A percentile compares a stretch with the other conserved stretches of the same genome.
Conservation (phyloP, 1,284 basidiomycete species). For the Sporisorium graminicola region DNA sequence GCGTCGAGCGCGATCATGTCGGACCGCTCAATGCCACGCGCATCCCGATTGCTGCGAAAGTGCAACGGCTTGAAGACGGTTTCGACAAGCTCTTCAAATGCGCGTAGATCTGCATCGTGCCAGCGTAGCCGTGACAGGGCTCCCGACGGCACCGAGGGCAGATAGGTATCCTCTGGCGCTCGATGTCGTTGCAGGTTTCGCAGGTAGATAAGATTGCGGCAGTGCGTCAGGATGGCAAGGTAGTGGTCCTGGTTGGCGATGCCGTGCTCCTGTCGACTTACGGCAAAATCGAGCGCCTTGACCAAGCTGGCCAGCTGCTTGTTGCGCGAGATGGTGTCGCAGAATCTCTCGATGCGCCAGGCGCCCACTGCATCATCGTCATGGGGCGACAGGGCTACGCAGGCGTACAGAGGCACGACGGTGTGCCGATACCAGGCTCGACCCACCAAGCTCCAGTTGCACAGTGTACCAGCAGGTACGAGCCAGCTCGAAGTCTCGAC, state of each 20-base stretch:
- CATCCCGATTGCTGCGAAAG: conserved; percentile 29
- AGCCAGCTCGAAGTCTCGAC: conserved; percentile 34
- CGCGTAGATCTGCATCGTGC: conserved; percentile 41
- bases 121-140: conserved; percentile 30
- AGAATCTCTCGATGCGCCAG: conserved; percentile 39
- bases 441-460: conserved; percentile 29
- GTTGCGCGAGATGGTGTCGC: conserved; percentile 40
- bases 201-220: conserved; percentile 42
- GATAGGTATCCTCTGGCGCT: conserved; percentile 35
- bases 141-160: conserved; percentile 28
- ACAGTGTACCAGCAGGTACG: conserved; percentile 27
- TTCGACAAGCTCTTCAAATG: conserved; percentile 43
- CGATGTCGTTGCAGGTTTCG: conserved; percentile 38
- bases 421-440: conserved; percentile 28
- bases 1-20: conserved; percentile 32
- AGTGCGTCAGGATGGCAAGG: conserved; percentile 32
- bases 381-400: conserved; percentile 30
- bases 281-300: conserved; percentile 45
- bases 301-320: conserved; percentile 24
- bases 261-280: conserved; percentile 34
- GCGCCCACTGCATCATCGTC: conserved; percentile 27
- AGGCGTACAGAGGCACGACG: conserved; percentile 31
- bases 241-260: conserved; percentile 45
- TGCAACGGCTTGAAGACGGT: conserved; percentile 46
- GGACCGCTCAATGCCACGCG: conserved; percentile 31